phyloP scores from a whole-genome alignment of 139 green algal genomes.

The Picochlorum sp. region DNA sequence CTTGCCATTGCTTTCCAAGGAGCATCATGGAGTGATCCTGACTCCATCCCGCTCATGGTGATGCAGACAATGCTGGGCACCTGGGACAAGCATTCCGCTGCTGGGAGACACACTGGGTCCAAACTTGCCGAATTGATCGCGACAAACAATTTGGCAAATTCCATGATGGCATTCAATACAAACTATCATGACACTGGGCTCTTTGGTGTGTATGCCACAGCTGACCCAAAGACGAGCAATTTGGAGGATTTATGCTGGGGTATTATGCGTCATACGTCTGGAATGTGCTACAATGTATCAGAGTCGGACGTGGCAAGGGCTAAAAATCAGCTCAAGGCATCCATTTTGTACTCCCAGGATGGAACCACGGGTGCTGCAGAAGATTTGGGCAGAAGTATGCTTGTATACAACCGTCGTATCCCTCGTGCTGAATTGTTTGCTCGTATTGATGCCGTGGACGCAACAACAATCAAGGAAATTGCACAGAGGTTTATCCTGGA shows the following conservation, averaged over 20 bases:
- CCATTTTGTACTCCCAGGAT: slow-evolving; percentile 55
- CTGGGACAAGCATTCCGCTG: slow-evolving; percentile 59
- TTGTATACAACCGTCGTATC: slow-evolving; percentile 90
- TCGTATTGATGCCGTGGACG: slow-evolving; percentile 90
- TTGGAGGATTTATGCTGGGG: slow-evolving; percentile 56
- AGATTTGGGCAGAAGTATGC: slow-evolving; percentile 89
- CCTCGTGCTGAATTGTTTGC: slow-evolving; percentile 93
- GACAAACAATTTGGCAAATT: slow-evolving; percentile 72
- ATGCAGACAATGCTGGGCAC: slow-evolving; percentile 70
- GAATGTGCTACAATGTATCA: slow-evolving; percentile 78
- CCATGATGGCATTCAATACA: slow-evolving; percentile 94
- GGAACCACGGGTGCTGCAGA: slow-evolving; percentile 66
- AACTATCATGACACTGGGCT: slow-evolving; percentile 96
- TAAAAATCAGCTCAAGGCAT: slow-evolving; percentile 90
- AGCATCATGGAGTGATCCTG: slow-evolving; percentile 84
- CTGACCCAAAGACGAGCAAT: slow-evolving; percentile 31
- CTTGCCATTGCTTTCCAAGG: slow-evolving; percentile 92
- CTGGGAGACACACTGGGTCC: slow-evolving; percentile 20
- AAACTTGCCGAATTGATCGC: slow-evolving; percentile 76
- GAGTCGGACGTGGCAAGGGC: slow-evolving; percentile 82
- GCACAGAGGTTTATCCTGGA: slow-evolving; percentile 88
- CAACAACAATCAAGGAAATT: slow-evolving; percentile 70
- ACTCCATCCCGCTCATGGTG: slow-evolving; percentile 95
- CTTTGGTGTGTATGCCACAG: slow-evolving; percentile 89
- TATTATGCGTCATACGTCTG: slow-evolving; percentile 65